Evolutionary conservation across 495 filamentous ascomycete species (phyloP), one percentile per base, ranked within the genome.

Genomic region (Xylaria telfairii): DNA sequence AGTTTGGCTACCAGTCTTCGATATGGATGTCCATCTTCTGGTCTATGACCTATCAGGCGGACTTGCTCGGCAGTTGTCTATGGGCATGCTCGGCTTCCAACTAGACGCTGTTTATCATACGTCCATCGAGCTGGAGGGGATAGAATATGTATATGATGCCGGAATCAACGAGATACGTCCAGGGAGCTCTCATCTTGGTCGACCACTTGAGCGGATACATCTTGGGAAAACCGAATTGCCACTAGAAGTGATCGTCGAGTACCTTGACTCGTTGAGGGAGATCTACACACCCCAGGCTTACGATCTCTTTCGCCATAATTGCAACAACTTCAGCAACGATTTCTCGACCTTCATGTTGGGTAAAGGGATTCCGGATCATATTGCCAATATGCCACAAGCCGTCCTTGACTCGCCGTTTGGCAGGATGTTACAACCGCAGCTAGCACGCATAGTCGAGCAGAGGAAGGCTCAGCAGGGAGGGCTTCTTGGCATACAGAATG

Each of bases 311-410:
- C 83, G 91, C 46, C 95, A 97, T 76, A 99, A 99, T 76, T 98
- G 96, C 87, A 98, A 99, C 82, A 98, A 98, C 83, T 99, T 99
- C 80, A 92, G 93, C 5, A 95, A 98, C 76, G 96, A 98, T 71
- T 88, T 99, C 72, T 82, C 92, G 57, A 97, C 91, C 83, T 98
- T 99, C 69, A 84, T 98, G 2, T 82, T 97, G n/a, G 95, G 96
- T 26, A 92, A 89, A 75, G 90, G 92, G 12, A 98, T 99, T 69
- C 96, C 96, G 13, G 86, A 88, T 0, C 91, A 96, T 70, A 98
- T 99, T 71, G 88, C 89, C n/a, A 92, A 91, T 67, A 87, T 99
- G 70, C 96, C 96, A 24, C 88, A 92, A 75, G 91, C 90, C 0
- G 94, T 98, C 26, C 85, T 99, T 30, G 88, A 93, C 56, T 97